Evolutionary conservation across 2,329 filamentous ascomycete genomes (phyloP).

Genomic region (Teratosphaeria epicoccoides): DNA sequence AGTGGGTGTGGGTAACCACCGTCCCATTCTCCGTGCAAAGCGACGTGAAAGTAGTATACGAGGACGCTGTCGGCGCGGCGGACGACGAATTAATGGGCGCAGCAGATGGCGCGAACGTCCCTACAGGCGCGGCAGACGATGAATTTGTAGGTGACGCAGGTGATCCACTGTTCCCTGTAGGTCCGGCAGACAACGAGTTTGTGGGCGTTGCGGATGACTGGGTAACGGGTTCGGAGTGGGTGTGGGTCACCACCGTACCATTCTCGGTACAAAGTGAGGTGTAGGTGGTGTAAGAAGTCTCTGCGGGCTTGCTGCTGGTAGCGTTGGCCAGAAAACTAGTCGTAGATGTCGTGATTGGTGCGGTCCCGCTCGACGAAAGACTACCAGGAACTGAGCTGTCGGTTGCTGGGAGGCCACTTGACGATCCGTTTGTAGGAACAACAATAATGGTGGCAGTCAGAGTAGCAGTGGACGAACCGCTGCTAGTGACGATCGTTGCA

Average conservation of each 20-base stretch:
- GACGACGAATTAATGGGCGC: no score
- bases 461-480: neutral
- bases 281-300: constrained; percentile 4
- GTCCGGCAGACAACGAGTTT: no score
- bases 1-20: constrained; percentile 1
- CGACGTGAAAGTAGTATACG: neutral
- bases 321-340: neutral
- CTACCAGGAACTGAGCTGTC: neutral
- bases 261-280: constrained; percentile 4
- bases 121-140: no score
- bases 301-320: neutral
- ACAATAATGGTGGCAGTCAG: neutral
- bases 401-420: neutral
- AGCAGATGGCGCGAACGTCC: no score
- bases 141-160: no score
- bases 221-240: constrained; percentile 1
- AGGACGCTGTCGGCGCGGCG: no score
- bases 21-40: neutral
- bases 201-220: neutral
- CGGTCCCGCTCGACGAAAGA: neutral
- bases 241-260: constrained; percentile 1
- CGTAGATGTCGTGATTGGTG: neutral
- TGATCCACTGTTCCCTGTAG: no score
- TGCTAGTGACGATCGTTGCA: neutral
- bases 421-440: neutral